Percentiles rank a stretch among this genome's conserved stretches.
Conservation (phyloP, 495 filamentous ascomycete species). For the Penicillium pancosmium region DNA sequence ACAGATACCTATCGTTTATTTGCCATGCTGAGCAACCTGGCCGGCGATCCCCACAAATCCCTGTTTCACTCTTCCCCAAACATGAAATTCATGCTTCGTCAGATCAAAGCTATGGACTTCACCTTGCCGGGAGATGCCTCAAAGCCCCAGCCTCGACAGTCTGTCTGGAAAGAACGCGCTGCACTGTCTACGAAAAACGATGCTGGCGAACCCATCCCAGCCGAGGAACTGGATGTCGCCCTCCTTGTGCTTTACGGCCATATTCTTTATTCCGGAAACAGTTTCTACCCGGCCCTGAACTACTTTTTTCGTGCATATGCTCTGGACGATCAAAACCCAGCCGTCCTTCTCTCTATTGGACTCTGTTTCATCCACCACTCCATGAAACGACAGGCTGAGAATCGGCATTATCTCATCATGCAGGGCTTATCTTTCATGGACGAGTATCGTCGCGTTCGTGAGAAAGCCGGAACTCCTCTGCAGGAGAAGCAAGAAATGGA, state of each 20-base stretch:
- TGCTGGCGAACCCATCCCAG: constrained; percentile 49
- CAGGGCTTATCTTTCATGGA: constrained; percentile 83
- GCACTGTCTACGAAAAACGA: constrained; percentile 53
- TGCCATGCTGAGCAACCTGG: constrained; percentile 67
- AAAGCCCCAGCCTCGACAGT: constrained; percentile 30
- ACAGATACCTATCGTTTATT: constrained; percentile 86
- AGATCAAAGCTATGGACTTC: constrained; percentile 88
- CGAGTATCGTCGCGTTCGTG: constrained; percentile 67
- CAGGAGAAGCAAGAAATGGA: constrained; percentile 77
- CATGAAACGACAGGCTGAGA: constrained; percentile 85
- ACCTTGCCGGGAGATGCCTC: constrained; percentile 42
- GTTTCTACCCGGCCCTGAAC: constrained; percentile 80
- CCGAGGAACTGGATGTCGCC: constrained; percentile 65
- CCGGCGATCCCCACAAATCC: constrained; percentile 46
- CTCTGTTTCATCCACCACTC: constrained; percentile 83
- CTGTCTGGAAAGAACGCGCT: constrained; percentile 49
- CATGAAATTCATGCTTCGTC: constrained; percentile 87
- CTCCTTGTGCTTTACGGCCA: constrained; percentile 87
- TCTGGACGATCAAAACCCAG: constrained; percentile 72
- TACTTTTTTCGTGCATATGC: constrained; percentile 90
- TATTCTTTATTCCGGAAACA: constrained; percentile 76
- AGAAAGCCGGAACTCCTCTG: constrained; percentile 36
- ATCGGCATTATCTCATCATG: constrained; percentile 80
- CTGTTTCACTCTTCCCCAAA: constrained; percentile 61
- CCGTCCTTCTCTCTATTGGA: constrained; percentile 68